These are phyloP conservation scores for Trichophyton verrucosum DNA, from an alignment of 2,329 filamentous ascomycete species.

Conservation along the genomic window DNA sequence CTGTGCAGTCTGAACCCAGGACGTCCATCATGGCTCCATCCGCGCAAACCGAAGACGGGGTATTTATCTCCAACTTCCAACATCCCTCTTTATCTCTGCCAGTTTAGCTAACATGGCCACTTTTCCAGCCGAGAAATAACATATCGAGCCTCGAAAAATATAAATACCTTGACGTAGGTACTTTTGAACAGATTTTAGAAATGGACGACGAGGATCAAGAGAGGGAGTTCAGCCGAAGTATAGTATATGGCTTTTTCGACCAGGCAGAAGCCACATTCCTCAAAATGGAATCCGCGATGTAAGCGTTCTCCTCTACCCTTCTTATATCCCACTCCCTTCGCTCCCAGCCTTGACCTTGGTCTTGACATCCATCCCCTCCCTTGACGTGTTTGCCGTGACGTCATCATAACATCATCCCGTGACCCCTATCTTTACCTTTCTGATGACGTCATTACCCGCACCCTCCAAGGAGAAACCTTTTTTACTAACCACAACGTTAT, in stretches of 20 bases:
- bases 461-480: background rate
- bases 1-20: constrained; percentile 10
- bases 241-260: constrained; percentile 85
- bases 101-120: background rate
- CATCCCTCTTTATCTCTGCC: background rate
- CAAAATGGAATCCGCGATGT: constrained; percentile 76
- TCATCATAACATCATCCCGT: background rate
- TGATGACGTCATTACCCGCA: background rate
- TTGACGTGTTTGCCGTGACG: background rate
- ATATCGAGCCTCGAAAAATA: constrained; percentile 52
- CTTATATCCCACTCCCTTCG: background rate
- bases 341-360: background rate
- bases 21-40: constrained; percentile 13
- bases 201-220: constrained; percentile 81
- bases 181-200: constrained; percentile 91
- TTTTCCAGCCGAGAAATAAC: constrained; percentile 35
- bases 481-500: background rate
- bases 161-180: constrained; percentile 55
- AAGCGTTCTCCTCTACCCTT: constrained; percentile 33
- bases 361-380: background rate
- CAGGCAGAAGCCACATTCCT: constrained; percentile 78
- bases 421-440: background rate
- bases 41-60: constrained; percentile 5
- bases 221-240: constrained; percentile 73
- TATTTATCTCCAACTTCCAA: background rate